These are phyloP conservation scores for Chaetoscypha palmicola DNA, from an alignment of 2,329 filamentous ascomycete species.

Conservation along the genomic window DNA sequence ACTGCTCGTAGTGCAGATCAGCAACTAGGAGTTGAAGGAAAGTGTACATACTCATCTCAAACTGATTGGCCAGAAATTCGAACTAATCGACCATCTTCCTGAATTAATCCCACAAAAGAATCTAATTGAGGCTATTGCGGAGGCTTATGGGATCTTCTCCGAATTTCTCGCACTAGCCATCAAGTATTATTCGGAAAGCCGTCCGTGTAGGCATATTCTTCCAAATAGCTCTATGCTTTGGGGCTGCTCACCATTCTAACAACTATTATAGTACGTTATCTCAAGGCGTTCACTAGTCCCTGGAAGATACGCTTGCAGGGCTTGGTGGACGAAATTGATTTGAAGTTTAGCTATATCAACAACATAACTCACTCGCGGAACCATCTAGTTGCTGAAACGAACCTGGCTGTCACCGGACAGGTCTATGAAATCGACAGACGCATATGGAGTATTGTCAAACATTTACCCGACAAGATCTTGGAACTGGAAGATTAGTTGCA, in stretches of 20 bases:
- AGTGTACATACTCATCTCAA: neutral
- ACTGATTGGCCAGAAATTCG: neutral
- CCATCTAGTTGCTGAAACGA: neutral
- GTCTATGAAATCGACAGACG: neutral
- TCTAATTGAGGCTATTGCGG: neutral
- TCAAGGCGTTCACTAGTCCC: conserved; percentile 1
- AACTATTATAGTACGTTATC: too few relatives aligned
- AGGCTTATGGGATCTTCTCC: neutral
- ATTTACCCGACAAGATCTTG: neutral
- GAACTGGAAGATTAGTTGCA: neutral
- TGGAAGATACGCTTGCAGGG: neutral
- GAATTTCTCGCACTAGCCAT: neutral
- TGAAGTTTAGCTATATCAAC: neutral
- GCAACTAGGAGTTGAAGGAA: conserved; percentile 1
- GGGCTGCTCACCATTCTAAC: too few relatives aligned
- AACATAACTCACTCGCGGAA: neutral
- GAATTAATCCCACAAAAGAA: neutral
- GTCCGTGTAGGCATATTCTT: too few relatives aligned
- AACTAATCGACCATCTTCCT: neutral
- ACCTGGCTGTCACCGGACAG: neutral
- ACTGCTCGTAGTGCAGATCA: conserved; percentile 1
- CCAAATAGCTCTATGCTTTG: too few relatives aligned
- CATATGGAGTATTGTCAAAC: neutral
- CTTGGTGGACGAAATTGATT: neutral
- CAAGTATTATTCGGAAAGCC: conserved; percentile 1